phyloP scores from a whole-genome alignment of 257 asterid species.

The Scutellaria barbata region DNA sequence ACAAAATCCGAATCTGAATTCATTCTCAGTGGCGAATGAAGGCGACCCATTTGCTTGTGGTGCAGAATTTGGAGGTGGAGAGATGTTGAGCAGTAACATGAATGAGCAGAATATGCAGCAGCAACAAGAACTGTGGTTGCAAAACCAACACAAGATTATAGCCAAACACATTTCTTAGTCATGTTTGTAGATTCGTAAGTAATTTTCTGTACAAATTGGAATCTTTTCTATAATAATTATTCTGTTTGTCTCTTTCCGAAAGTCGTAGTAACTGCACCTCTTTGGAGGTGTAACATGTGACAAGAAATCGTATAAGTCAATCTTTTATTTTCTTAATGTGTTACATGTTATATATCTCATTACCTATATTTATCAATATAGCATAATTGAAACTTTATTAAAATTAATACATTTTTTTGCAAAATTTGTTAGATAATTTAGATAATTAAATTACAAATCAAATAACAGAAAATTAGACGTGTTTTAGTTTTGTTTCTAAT shows the following conservation, averaged over 20 bases:
- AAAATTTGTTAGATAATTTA: too few species aligned
- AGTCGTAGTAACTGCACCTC: too few species aligned
- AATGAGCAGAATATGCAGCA: slow-evolving; percentile 51
- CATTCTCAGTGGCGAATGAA: slow-evolving; percentile 28
- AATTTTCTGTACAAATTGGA: slow-evolving; percentile 12
- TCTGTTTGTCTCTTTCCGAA: neutral
- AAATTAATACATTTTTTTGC: too few species aligned
- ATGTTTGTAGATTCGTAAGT: slow-evolving; percentile 4
- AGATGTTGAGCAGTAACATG: slow-evolving; percentile 34
- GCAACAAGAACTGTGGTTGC: slow-evolving; percentile 73
- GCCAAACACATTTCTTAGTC: slow-evolving; percentile 50
- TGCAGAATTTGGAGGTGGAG: slow-evolving; percentile 36
- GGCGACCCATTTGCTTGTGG: slow-evolving; percentile 59
- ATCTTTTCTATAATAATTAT: neutral
- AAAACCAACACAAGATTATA: slow-evolving; percentile 73
- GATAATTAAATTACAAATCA: too few species aligned
- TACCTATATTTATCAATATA: too few species aligned
- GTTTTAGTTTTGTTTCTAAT: too few species aligned
- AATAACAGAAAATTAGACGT: too few species aligned
- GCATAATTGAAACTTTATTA: too few species aligned
- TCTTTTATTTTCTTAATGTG: too few species aligned
- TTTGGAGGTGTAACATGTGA: too few species aligned
- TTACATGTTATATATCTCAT: too few species aligned
- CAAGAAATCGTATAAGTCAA: too few species aligned
- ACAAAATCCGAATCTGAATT: slow-evolving; percentile 32